phyloP scores from a whole-genome alignment of 257 asterid genomes.

The Solanum bulbocastanum region DNA sequence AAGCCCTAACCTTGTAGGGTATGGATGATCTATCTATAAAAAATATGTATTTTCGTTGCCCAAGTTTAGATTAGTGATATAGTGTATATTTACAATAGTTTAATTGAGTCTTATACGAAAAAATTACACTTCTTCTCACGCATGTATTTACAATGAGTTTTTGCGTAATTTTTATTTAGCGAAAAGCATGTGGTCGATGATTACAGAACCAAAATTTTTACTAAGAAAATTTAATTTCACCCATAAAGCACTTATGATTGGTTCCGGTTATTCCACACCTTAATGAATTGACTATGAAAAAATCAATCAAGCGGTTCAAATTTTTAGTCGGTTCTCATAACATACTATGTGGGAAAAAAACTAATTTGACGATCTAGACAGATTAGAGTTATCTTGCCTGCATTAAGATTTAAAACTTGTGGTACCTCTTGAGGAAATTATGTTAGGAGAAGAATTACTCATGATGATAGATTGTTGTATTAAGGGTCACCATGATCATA shows the following conservation, averaged over 20 bases:
- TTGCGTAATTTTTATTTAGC: too few relatives aligned
- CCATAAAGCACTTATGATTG: too few relatives aligned
- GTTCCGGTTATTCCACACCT: accelerated
- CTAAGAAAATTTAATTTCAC: too few relatives aligned
- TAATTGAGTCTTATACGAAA: neutral
- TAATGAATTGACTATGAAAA: neutral
- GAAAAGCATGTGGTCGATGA: too few relatives aligned
- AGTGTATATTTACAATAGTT: neutral
- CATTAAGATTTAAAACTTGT: too few relatives aligned
- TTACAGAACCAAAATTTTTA: too few relatives aligned
- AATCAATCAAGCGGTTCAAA: too few relatives aligned
- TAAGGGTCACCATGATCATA: neutral
- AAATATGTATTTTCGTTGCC: neutral
- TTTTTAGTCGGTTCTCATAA: too few relatives aligned
- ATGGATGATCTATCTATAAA: neutral
- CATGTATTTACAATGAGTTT: neutral
- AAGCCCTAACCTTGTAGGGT: neutral
- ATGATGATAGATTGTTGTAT: neutral
- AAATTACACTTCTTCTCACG: neutral
- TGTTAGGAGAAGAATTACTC: neutral
- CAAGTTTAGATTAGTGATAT: neutral
- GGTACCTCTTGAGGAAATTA: neutral
- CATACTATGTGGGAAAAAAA: too few relatives aligned
- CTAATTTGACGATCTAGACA: too few relatives aligned
- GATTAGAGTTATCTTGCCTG: accelerated